These are phyloP conservation scores for Fusarium sterilihyphosum DNA, from an alignment of 2,329 filamentous ascomycete genomes.

Conservation along the genomic window DNA sequence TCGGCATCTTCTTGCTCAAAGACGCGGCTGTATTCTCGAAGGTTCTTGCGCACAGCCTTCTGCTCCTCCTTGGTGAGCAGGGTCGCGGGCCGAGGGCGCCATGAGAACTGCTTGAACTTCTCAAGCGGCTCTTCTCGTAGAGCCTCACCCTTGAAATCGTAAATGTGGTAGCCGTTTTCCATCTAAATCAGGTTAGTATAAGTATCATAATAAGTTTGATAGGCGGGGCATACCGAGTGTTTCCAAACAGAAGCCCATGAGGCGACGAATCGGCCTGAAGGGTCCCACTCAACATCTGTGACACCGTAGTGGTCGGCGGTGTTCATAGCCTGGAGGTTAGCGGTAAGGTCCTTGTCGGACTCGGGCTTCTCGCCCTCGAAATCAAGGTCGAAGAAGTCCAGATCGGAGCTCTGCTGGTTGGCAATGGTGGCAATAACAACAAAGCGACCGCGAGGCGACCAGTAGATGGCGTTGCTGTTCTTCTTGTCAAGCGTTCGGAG, in stretches of 20 bases:
- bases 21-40: slow-evolving; percentile 92
- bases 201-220: slow-evolving; percentile 23
- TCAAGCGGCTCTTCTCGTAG: slow-evolving; percentile 92
- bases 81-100: slow-evolving; percentile 91
- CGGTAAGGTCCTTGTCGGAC: slow-evolving; percentile 90
- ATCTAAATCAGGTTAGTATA: slow-evolving; percentile 69
- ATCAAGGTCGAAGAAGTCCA: slow-evolving; percentile 98
- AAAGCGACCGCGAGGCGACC: slow-evolving; percentile 95
- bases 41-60: slow-evolving; percentile 97
- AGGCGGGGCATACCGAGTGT: slow-evolving; percentile 76
- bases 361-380: slow-evolving; percentile 97
- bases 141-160: slow-evolving; percentile 92
- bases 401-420: slow-evolving; percentile 91
- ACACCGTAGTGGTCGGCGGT: slow-evolving; percentile 96
- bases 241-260: slow-evolving; percentile 96
- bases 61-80: slow-evolving; percentile 96
- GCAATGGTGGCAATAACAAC: slow-evolving; percentile 93
- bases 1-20: slow-evolving; percentile 97
- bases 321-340: slow-evolving; percentile 95
- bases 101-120: slow-evolving; percentile 97
- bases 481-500: slow-evolving; percentile 97
- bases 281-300: slow-evolving; percentile 98
- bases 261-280: slow-evolving; percentile 92
- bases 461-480: slow-evolving; percentile 99
- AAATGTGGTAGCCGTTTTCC: slow-evolving; percentile 99